A percentile compares a stretch with the other conserved stretches of the same genome.
These are phyloP conservation scores for Fusarium sp. DNA, from an alignment of 2,329 filamentous ascomycete genomes.

Conservation along the genomic window DNA sequence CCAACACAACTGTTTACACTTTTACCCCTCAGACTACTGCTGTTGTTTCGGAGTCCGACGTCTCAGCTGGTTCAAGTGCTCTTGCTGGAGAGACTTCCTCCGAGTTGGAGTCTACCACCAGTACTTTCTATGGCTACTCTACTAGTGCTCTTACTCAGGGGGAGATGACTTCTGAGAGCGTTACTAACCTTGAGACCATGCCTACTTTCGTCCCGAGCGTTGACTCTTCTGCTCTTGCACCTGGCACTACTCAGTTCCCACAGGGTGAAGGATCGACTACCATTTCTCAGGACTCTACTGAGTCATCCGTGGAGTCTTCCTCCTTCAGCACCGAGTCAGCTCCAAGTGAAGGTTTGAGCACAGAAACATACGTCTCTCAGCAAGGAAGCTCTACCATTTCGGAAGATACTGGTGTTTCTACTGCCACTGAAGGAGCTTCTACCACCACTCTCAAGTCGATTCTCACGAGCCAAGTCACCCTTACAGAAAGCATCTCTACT, in stretches of 20 bases:
- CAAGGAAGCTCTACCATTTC: constrained; percentile 12
- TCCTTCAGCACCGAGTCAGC: not conserved
- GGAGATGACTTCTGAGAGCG: constrained; percentile 3
- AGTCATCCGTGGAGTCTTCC: constrained; percentile 1
- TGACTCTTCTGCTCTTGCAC: constrained; percentile 34
- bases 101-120: constrained; percentile 10
- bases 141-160: constrained; percentile 7
- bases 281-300: not conserved
- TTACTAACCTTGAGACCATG: constrained; percentile 43
- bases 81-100: constrained; percentile 27
- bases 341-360: not conserved
- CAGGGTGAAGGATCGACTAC: constrained; percentile 5
- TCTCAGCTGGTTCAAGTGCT: constrained; percentile 25
- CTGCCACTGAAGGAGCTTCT: not conserved
- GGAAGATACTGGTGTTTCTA: not conserved
- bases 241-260: constrained; percentile 14
- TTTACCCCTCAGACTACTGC: constrained; percentile 4
- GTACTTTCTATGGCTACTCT: constrained; percentile 31
- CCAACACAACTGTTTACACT: constrained; percentile 20
- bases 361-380: constrained; percentile 12
- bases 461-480: constrained; percentile 26
- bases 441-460: constrained; percentile 21
- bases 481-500: constrained; percentile 18
- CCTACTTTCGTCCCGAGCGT: constrained; percentile 33
- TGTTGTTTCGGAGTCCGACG: not conserved